These are phyloP conservation scores for Dothistroma septosporum DNA, from an alignment of 2,329 filamentous ascomycete genomes.

Conservation along the genomic window DNA sequence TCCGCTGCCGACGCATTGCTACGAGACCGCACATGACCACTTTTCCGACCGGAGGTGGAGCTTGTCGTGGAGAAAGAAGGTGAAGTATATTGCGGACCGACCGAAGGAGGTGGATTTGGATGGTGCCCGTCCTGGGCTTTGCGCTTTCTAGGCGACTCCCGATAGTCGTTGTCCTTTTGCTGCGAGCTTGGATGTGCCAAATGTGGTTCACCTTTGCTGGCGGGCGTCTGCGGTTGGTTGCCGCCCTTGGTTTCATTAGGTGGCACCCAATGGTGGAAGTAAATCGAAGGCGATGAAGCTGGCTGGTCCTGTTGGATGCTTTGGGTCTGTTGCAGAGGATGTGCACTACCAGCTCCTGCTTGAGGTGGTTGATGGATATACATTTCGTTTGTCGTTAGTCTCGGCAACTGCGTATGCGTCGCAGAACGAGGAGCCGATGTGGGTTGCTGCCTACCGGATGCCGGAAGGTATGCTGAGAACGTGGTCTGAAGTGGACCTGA, in stretches of 20 bases:
- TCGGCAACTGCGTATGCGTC: constrained; percentile 46
- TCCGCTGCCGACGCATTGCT: constrained; percentile 55
- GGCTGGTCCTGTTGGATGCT: constrained; percentile 58
- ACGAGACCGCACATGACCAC: constrained; percentile 60
- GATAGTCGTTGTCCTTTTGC: constrained; percentile 55
- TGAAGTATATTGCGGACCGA: constrained; percentile 47
- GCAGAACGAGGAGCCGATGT: constrained; percentile 44
- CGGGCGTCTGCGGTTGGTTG: constrained; percentile 64
- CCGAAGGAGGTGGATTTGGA: constrained; percentile 49
- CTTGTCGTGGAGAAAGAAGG: constrained; percentile 54
- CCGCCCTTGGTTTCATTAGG: constrained; percentile 58
- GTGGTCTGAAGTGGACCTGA: constrained; percentile 35
- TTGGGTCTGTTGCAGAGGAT: constrained; percentile 46
- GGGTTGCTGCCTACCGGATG: constrained; percentile 30
- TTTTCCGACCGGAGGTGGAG: constrained; percentile 51
- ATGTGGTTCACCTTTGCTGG: constrained; percentile 54
- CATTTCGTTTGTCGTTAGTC: constrained; percentile 52
- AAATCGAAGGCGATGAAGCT: constrained; percentile 69
- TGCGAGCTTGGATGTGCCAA: constrained; percentile 50
- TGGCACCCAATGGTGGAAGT: constrained; percentile 91
- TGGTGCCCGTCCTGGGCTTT: constrained; percentile 61
- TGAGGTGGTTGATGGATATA: constrained; percentile 47
- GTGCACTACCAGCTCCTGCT: constrained; percentile 36
- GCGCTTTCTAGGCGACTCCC: constrained; percentile 78
- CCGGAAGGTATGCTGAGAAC: constrained; percentile 39